Percentiles rank a stretch among this genome's conserved stretches.
These are phyloP conservation scores for Raphanus raphanistrum DNA, from an alignment of 345 rosid species.

Conservation along the genomic window DNA sequence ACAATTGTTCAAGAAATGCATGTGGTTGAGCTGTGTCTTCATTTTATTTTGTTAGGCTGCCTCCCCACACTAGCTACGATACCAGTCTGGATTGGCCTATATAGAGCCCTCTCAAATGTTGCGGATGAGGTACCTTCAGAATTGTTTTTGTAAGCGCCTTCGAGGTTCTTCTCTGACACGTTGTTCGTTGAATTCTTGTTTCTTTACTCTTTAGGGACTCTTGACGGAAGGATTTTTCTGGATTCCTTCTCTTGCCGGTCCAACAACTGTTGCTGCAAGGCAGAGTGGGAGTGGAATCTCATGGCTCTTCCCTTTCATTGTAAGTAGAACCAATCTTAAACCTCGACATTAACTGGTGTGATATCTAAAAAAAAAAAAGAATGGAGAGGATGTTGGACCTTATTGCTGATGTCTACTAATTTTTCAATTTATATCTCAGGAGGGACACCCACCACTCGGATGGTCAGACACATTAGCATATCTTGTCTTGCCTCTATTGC, in stretches of 20 bases:
- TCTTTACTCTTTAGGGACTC: constrained; percentile 63
- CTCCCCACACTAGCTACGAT: constrained; percentile 95
- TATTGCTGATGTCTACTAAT: constrained; percentile 4
- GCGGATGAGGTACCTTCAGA: constrained; percentile 69
- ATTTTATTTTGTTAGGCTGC: constrained; percentile 54
- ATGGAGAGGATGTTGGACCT: background rate
- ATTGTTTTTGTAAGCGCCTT: background rate
- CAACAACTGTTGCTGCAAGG: constrained; percentile 82
- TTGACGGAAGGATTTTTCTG: constrained; percentile 98
- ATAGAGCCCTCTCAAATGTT: constrained; percentile 97
- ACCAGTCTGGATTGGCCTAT: constrained; percentile 96
- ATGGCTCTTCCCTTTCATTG: constrained; percentile 93
- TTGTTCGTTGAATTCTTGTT: constrained; percentile 22
- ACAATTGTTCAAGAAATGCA: background rate
- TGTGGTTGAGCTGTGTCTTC: constrained; percentile 12
- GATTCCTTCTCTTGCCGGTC: constrained; percentile 97
- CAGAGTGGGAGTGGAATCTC: constrained; percentile 86
- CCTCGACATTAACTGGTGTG: background rate
- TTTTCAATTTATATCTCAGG: constrained; percentile 47
- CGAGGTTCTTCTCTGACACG: background rate
- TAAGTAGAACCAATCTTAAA: constrained; percentile 48
- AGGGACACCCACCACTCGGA: constrained; percentile 97
- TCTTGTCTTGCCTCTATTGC: constrained; percentile 77
- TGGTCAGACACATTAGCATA: constrained; percentile 92
- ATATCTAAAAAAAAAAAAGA: no score